Base-by-base conservation (phyloP, 1,284 basidiomycete genomes). In the Boletus holoroseus region DNA sequence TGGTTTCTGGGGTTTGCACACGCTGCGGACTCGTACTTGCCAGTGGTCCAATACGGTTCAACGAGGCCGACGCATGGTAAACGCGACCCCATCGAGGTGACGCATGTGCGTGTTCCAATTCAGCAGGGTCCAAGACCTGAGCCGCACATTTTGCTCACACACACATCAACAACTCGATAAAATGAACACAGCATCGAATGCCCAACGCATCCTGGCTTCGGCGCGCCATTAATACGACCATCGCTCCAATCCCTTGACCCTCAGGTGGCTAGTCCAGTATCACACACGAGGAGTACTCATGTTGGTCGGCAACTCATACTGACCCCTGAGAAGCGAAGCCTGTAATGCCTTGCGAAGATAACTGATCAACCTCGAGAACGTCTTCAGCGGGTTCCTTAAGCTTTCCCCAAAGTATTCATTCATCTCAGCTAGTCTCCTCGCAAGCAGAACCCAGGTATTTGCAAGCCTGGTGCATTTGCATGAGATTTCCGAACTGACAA, bases 271-370 rank as follows among this genome's bases (percentile, higher is more conserved):
- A 37, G 20, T 11, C n/a, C 27, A 30, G 36, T 20, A 16, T 42
- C 38, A 39, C 39, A 58, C 60, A 61, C 36, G 60, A 61, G 60
- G 50, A 24, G 20, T 24, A 43, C 61, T 61, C 62, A 38, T 61
- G 58, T 18, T 41, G 46, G 49, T 57, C 48, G 48, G 45, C 5
- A 42, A 26, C 15, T 24, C 22, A 40, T 28, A 13, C 12, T 9
- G 28, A 8, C 18, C 15, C 18, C 20, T 18, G 8, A 8, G 16
- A 24, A 28, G 31, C 58, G 16, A 22, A 3, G 18, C n/a, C n/a
- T n/a, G 28, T 22, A 16, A 28, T 38, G 24, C 28, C 34, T 35
- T 12, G n/a, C 4, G 27, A 32, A 35, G 42, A 37, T 18, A 32
- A 28, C 37, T 58, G 16, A 28, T 37, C 39, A 31, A 30, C 46